phyloP scores from a whole-genome alignment of 2,329 filamentous ascomycete genomes.

The Botrytis elliptica region DNA sequence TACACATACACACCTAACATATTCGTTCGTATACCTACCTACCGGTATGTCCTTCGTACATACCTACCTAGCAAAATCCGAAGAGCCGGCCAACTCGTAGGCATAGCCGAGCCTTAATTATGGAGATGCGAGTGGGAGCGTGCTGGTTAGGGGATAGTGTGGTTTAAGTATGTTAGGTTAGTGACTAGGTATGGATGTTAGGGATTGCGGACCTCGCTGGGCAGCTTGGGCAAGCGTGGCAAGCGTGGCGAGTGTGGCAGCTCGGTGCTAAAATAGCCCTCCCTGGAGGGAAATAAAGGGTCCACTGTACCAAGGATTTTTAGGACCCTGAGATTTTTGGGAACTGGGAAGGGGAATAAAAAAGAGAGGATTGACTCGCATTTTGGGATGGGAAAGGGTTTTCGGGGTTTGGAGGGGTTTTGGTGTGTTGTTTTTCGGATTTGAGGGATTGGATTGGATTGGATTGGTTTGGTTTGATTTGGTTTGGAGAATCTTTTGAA shows the following conservation, averaged over 20 bases:
- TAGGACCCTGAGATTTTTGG: background rate
- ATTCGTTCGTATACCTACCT: background rate
- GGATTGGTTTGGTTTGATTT: no score
- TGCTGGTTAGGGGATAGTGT: background rate
- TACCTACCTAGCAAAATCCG: background rate
- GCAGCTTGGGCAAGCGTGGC: background rate
- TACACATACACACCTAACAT: background rate
- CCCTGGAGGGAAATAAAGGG: background rate
- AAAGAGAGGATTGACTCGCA: background rate
- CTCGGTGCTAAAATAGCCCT: background rate
- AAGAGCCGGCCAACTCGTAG: background rate
- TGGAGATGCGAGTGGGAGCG: background rate
- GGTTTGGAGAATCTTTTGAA: background rate
- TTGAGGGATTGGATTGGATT: background rate
- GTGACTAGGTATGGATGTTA: no score
- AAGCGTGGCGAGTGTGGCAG: background rate
- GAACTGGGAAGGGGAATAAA: background rate
- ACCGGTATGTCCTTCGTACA: background rate
- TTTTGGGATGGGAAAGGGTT: background rate
- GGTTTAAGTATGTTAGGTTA: no score
- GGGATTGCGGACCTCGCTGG: background rate
- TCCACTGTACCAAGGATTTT: background rate
- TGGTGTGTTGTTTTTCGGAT: background rate
- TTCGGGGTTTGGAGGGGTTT: background rate
- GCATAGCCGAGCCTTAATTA: background rate